These are phyloP conservation scores for Lomentospora prolificans DNA, from an alignment of 2,329 filamentous ascomycete genomes.

Conservation along the genomic window DNA sequence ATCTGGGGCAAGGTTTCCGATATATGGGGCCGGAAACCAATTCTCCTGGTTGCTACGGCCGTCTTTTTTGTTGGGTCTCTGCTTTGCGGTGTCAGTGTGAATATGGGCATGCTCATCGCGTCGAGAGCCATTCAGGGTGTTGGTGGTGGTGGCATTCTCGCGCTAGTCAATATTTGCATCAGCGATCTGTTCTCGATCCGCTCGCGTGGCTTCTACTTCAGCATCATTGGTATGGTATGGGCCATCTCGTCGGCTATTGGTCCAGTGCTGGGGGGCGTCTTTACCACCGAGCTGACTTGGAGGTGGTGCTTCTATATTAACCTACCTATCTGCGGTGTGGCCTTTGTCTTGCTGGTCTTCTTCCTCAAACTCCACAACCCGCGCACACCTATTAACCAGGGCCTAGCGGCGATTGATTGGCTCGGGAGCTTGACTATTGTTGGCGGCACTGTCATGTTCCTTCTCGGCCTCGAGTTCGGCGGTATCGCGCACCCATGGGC, in stretches of 20 bases:
- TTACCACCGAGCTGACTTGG: conserved; percentile 56
- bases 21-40: conserved; percentile 48
- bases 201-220: conserved; percentile 41
- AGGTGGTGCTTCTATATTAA: conserved; percentile 65
- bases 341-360: conserved; percentile 42
- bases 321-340: conserved; percentile 35
- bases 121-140: conserved; percentile 47
- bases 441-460: conserved; percentile 73
- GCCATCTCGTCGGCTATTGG: conserved; percentile 56
- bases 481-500: conserved; percentile 67
- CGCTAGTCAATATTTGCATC: conserved; percentile 50
- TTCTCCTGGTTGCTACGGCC: conserved; percentile 38
- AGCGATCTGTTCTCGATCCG: conserved; percentile 45
- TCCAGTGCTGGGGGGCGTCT: conserved; percentile 58
- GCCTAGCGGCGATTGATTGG: conserved; percentile 55
- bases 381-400: conserved; percentile 49
- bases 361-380: conserved; percentile 62
- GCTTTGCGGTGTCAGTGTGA: conserved; percentile 38
- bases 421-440: conserved; percentile 49
- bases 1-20: conserved; percentile 59
- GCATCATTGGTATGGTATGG: conserved; percentile 47
- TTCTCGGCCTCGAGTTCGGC: conserved; percentile 79
- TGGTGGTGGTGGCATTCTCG: conserved; percentile 47
- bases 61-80: conserved; percentile 47
- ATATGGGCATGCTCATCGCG: conserved; percentile 43